Percentiles rank a stretch among this genome's conserved stretches.
Conservation (phyloP, 345 rosid species). For the Lepidium sativum region DNA sequence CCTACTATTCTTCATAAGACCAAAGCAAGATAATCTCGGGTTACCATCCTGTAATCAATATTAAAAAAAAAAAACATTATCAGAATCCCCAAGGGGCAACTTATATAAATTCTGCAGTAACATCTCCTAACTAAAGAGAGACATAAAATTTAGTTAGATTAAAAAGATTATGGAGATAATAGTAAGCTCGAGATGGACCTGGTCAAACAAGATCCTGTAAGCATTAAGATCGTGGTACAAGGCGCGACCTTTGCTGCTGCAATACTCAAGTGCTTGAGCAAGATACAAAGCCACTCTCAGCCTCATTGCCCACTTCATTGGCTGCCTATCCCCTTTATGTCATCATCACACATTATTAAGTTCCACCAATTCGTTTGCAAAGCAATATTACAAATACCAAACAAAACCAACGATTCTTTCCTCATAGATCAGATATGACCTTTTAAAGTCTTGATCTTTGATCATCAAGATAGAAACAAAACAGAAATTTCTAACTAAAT, state of each 20-base stretch:
- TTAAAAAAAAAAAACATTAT: neutral
- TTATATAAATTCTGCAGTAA: neutral
- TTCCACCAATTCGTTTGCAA: neutral
- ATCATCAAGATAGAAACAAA: neutral
- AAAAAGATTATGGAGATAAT: neutral
- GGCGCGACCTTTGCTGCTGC: conserved; percentile 68
- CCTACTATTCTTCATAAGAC: conserved; percentile 87
- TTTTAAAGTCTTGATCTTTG: neutral
- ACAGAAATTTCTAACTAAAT: conserved; percentile 1
- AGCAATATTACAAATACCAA: neutral
- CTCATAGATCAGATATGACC: neutral
- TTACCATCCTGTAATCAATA: conserved; percentile 52
- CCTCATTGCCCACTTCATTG: conserved; percentile 91
- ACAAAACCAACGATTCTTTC: neutral
- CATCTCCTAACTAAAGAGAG: neutral
- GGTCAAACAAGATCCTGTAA: conserved; percentile 70
- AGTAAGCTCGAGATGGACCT: conserved; percentile 32
- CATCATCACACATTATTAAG: neutral
- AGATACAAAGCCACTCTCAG: conserved; percentile 75
- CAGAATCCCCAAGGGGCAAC: neutral
- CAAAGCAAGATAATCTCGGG: conserved; percentile 80
- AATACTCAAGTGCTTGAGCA: conserved; percentile 77
- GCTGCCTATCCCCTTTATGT: conserved; percentile 70
- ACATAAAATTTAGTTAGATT: neutral
- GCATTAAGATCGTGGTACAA: conserved; percentile 85